Evolutionary conservation across 2,329 filamentous ascomycete genomes (phyloP).

Genomic region (Claviceps sp.): DNA sequence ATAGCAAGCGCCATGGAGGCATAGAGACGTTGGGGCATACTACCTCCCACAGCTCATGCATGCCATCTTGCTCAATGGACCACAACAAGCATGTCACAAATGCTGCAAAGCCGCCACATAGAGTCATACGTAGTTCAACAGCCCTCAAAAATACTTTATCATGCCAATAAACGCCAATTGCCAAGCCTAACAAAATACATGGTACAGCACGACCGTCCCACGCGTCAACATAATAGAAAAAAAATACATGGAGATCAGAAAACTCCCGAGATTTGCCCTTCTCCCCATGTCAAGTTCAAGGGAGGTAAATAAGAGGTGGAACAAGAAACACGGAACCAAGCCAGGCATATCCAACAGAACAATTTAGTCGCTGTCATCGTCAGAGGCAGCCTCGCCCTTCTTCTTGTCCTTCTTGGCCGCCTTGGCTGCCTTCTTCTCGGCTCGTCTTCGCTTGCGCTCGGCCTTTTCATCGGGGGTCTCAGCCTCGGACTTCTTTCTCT

Average conservation of each 20-base stretch:
- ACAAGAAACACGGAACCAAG: no score
- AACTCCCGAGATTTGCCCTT: not conserved
- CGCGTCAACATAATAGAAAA: conserved; percentile 4
- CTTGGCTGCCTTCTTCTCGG: conserved; percentile 46
- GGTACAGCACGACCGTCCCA: conserved; percentile 11
- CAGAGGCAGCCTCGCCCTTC: conserved; percentile 37
- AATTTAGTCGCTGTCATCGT: conserved; percentile 21
- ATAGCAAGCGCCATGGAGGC: no score
- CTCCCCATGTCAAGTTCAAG: not conserved
- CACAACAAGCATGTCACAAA: no score
- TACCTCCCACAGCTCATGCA: no score
- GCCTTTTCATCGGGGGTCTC: conserved; percentile 58
- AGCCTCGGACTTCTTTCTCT: conserved; percentile 72
- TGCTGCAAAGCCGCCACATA: no score
- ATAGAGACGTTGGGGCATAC: no score
- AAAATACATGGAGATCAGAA: conserved; percentile 1
- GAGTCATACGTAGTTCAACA: no score
- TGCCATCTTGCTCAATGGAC: no score
- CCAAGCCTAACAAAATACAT: conserved; percentile 8
- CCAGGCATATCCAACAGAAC: not conserved
- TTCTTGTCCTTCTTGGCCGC: conserved; percentile 45
- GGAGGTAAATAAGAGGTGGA: no score
- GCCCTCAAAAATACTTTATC: conserved; percentile 5
- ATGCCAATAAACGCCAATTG: conserved; percentile 13
- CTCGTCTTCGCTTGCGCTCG: conserved; percentile 46